These are phyloP conservation scores for Myriosclerotinia scirpicola DNA, from an alignment of 2,329 filamentous ascomycete species.

Conservation along the genomic window DNA sequence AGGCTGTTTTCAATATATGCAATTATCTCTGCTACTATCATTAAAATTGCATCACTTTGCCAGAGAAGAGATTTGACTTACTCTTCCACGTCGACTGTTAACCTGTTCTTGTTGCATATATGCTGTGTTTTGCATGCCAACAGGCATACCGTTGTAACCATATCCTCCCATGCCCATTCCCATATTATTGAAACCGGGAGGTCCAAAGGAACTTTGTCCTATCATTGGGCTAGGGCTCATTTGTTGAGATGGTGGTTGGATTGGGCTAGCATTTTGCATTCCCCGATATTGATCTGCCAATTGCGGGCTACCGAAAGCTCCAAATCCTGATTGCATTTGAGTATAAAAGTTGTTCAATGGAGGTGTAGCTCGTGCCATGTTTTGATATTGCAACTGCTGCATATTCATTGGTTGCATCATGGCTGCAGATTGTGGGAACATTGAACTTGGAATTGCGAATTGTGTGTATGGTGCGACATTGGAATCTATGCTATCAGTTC, in stretches of 20 bases:
- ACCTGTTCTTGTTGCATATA: slow-evolving; percentile 57
- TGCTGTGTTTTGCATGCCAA: slow-evolving; percentile 50
- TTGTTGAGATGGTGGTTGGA: slow-evolving; percentile 43
- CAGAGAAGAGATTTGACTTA: slow-evolving; percentile 40
- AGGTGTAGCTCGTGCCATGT: slow-evolving; percentile 54
- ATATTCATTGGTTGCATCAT: slow-evolving; percentile 52
- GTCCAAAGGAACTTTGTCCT: slow-evolving; percentile 47
- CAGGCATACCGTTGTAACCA: slow-evolving; percentile 48
- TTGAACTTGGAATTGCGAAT: slow-evolving; percentile 52
- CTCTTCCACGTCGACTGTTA: slow-evolving; percentile 58
- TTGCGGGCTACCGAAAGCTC: slow-evolving; percentile 50
- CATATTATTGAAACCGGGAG: slow-evolving; percentile 51
- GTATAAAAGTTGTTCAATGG: slow-evolving; percentile 59
- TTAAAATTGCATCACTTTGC: background rate
- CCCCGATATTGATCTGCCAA: slow-evolving; percentile 57
- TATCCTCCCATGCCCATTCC: slow-evolving; percentile 48
- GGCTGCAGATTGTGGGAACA: slow-evolving; percentile 49
- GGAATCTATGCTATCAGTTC: slow-evolving; percentile 54
- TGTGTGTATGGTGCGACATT: slow-evolving; percentile 51
- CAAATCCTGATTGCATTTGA: slow-evolving; percentile 55
- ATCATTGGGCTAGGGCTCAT: slow-evolving; percentile 46
- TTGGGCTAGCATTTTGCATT: slow-evolving; percentile 53
- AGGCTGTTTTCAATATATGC: slow-evolving; percentile 1
- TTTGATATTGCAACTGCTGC: slow-evolving; percentile 56
- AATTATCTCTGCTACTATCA: slow-evolving; percentile 18